Conservation (phyloP, 1,139 yeast genomes). For the Suhomyces wounanorum region DNA sequence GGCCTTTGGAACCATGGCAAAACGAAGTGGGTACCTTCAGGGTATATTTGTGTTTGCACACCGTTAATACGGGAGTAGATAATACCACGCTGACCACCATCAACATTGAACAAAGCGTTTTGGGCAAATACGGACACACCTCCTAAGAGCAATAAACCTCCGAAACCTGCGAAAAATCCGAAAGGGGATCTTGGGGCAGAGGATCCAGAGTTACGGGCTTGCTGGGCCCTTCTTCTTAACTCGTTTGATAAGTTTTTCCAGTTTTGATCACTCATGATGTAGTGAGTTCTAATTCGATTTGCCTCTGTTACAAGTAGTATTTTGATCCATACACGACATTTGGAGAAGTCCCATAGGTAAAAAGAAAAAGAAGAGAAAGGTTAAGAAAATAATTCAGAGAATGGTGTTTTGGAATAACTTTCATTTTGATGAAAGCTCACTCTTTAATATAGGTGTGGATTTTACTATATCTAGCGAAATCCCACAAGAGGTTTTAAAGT, state of each 20-base stretch:
- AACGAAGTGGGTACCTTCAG: slow-evolving; percentile 94
- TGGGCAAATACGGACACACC: slow-evolving; percentile 69
- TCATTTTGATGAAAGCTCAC: too few relatives aligned
- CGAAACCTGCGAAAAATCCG: slow-evolving; percentile 73
- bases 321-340: not conserved
- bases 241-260: slow-evolving; percentile 72
- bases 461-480: too few relatives aligned
- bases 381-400: too few relatives aligned
- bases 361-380: too few relatives aligned
- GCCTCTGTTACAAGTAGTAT: slow-evolving; percentile 3
- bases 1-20: slow-evolving; percentile 97
- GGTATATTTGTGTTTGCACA: slow-evolving; percentile 78
- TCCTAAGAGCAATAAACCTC: slow-evolving; percentile 74
- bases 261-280: slow-evolving; percentile 51
- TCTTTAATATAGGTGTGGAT: too few relatives aligned
- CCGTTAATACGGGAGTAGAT: slow-evolving; percentile 88
- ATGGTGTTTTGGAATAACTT: too few relatives aligned
- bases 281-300: slow-evolving; percentile 1
- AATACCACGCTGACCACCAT: slow-evolving; percentile 99
- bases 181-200: slow-evolving; percentile 53
- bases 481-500: too few relatives aligned
- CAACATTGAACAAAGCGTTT: slow-evolving; percentile 87
- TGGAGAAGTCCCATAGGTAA: not conserved
- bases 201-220: slow-evolving; percentile 43
- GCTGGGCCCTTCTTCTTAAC: slow-evolving; percentile 63